phyloP scores from a whole-genome alignment of 2,329 filamentous ascomycete genomes.

The Scedosporium boydii region DNA sequence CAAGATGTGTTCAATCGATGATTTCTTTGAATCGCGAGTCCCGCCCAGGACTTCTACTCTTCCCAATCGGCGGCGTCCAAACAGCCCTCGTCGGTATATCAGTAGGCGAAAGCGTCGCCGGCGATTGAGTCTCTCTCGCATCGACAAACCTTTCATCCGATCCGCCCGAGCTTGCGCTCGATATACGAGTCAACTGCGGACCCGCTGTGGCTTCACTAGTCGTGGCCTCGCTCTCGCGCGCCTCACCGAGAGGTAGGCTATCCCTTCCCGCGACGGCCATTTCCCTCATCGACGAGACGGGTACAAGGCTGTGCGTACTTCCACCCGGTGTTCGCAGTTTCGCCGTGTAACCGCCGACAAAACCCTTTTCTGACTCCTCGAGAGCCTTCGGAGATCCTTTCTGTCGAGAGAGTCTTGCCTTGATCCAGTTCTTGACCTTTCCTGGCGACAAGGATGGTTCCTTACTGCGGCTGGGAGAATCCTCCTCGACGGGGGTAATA shows the following conservation, averaged over 20 bases:
- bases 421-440: conserved; percentile 7
- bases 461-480: neutral
- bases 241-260: neutral
- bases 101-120: neutral
- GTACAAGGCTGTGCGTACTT: neutral
- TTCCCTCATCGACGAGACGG: neutral
- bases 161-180: neutral
- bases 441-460: conserved; percentile 10
- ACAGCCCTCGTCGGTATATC: conserved; percentile 3
- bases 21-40: conserved; percentile 50
- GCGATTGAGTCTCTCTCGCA: neutral
- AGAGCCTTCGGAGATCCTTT: neutral
- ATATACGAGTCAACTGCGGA: neutral
- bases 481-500: neutral
- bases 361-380: neutral
- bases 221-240: neutral
- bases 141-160: conserved; percentile 3
- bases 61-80: conserved; percentile 28
- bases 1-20: neutral
- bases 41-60: conserved; percentile 41
- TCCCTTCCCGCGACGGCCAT: neutral
- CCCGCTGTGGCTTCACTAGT: neutral
- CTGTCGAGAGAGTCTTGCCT: conserved; percentile 1
- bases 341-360: conserved; percentile 1
- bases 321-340: neutral